These are phyloP conservation scores for Cystoderma amianthinum DNA, from an alignment of 768 basidiomycete species.

Conservation along the genomic window DNA sequence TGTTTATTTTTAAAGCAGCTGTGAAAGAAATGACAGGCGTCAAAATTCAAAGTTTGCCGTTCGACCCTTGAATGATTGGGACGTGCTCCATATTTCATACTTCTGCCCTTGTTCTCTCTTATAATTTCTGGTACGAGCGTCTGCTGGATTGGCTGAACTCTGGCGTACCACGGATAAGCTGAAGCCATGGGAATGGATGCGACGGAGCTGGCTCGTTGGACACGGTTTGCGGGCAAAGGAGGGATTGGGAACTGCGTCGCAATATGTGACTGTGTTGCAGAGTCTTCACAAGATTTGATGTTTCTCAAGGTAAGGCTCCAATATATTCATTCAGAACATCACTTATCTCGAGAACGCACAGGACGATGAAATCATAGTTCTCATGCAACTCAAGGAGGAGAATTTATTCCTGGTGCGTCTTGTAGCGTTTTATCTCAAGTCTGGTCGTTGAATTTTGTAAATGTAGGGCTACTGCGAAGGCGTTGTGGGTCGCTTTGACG, in stretches of 20 bases:
- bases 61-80: no score
- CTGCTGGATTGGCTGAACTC: no score
- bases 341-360: no score
- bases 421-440: background rate
- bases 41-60: no score
- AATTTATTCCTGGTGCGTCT: conserved; percentile 52
- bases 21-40: no score
- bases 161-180: no score
- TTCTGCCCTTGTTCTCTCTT: no score
- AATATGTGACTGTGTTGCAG: conserved; percentile 66
- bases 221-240: conserved; percentile 77
- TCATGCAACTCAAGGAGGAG: conserved; percentile 56
- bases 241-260: conserved; percentile 82
- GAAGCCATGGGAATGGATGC: conserved; percentile 50
- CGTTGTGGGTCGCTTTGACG: conserved; percentile 72
- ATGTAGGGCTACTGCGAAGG: conserved; percentile 89
- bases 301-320: conserved; percentile 59
- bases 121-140: no score
- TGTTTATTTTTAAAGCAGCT: no score
- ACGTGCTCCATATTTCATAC: no score
- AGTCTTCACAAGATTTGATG: conserved; percentile 75
- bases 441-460: no score
- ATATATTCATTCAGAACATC: background rate
- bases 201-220: conserved; percentile 71
- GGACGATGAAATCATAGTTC: conserved; percentile 75